Evolutionary conservation across 139 green algal species (phyloP), one percentile per base, ranked within the genome.

Genomic region (Ettlia oleoabundans): DNA sequence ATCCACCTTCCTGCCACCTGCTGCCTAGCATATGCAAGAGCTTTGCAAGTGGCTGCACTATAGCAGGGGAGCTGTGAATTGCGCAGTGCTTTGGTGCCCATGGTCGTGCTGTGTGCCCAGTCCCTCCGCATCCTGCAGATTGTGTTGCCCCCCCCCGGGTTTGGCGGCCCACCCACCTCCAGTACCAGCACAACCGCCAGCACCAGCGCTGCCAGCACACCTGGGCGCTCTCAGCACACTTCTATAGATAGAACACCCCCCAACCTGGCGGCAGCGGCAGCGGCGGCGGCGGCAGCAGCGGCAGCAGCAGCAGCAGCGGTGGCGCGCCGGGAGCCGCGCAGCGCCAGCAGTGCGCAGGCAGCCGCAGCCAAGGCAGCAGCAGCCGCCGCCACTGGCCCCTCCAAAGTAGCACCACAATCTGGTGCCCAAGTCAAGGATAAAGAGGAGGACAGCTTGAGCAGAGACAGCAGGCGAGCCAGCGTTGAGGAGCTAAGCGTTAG

Each of bases 141-240:
- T 28, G 9, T 83, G 2, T 28, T 30, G 35, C 78, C 78, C 0
- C 78, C 78, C 1, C 78, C 78, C 4, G 78, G 78, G 10, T 83
- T 83, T 70, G 66, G 78, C 3, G 47, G 65, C 0, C 78, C 78
- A 26, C 42, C 38, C 35, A 32, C 28, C 21, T n/a, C n/a, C n/a
- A n/a, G n/a, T n/a, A n/a, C n/a, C n/a, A n/a, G n/a, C n/a, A 37
- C 18, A 32, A 21, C 33, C 2, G 58, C 58, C 58, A 61, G 75
- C 38, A 81, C 55, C 75, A 77, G 65, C 51, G 30, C 37, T 13
- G 77, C 26, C 66, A 32, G 5, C 78, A 83, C 78, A 3, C 78
- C 78, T 28, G 28, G 65, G 0, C 15, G 47, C 21, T 83, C 78
- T 1, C 30, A 33, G 10, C 65, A 83, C 52, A 52, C 37, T 28